Evolutionary conservation across 352 stramenopile genomes (phyloP).

Genomic region (Globisporangium paddicum): DNA sequence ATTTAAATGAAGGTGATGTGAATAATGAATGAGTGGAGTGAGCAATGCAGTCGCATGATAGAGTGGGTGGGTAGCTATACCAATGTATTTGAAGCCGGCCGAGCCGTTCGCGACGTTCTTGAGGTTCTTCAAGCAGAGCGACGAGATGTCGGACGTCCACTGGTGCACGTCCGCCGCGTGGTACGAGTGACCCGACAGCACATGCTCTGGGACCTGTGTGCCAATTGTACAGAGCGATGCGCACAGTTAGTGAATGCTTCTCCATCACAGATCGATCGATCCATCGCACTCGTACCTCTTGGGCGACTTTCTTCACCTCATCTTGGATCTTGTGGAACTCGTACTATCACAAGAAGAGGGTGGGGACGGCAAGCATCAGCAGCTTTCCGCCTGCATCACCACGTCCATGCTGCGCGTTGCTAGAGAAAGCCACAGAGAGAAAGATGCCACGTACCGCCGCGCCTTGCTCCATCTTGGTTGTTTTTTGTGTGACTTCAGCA

Average conservation of each 20-base stretch:
- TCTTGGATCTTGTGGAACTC: slow-evolving; percentile 81
- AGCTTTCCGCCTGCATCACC: neutral
- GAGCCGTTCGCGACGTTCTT: slow-evolving; percentile 80
- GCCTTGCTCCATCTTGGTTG: slow-evolving; percentile 39
- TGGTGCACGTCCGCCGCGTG: slow-evolving; percentile 76
- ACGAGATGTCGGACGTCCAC: slow-evolving; percentile 77
- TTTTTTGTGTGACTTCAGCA: neutral
- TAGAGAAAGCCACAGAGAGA: neutral
- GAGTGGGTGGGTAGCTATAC: slow-evolving; percentile 18
- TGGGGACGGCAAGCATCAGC: neutral
- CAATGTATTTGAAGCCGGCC: slow-evolving; percentile 88
- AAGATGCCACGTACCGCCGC: slow-evolving; percentile 27
- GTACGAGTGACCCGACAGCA: slow-evolving; percentile 63
- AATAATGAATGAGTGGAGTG: neutral
- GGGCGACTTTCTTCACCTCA: slow-evolving; percentile 83
- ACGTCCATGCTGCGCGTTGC: neutral
- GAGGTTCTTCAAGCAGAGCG: slow-evolving; percentile 76
- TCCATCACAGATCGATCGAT: too few relatives aligned
- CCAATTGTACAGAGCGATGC: neutral
- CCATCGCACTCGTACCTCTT: slow-evolving; percentile 63
- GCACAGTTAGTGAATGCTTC: neutral
- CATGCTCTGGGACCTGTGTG: slow-evolving; percentile 61
- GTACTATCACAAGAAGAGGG: slow-evolving; percentile 35
- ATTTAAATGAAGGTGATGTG: slow-evolving; percentile 9
- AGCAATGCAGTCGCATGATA: neutral